Conservation (phyloP, 208 protist genomes). For the Leptomonas pyrrhocoris region DNA sequence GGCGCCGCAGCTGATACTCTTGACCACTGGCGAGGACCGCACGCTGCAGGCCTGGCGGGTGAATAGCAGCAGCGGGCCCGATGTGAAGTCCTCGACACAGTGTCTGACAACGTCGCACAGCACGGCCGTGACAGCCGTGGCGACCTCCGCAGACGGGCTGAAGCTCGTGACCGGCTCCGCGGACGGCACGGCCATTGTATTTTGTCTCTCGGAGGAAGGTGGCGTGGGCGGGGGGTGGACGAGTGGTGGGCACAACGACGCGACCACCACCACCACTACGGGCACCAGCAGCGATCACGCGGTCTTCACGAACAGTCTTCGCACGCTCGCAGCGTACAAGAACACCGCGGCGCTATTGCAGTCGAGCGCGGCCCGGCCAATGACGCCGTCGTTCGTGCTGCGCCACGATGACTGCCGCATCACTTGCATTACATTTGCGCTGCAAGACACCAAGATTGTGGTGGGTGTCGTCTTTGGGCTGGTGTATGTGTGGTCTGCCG, state of each 20-base stretch:
- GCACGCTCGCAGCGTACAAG: not conserved
- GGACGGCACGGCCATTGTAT: slow-evolving; percentile 70
- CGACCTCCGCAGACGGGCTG: slow-evolving; percentile 44
- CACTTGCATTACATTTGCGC: slow-evolving; percentile 43
- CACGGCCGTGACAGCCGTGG: slow-evolving; percentile 61
- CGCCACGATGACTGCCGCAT: slow-evolving; percentile 62
- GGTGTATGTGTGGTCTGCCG: slow-evolving; percentile 73
- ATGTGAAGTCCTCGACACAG: slow-evolving; percentile 5
- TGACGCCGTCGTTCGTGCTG: slow-evolving; percentile 40
- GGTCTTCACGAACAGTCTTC: not conserved
- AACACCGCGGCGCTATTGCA: not conserved
- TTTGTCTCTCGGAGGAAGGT: slow-evolving; percentile 22
- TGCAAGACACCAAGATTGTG: slow-evolving; percentile 66
- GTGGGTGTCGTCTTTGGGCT: slow-evolving; percentile 61
- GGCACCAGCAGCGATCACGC: not conserved
- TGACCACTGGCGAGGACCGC: slow-evolving; percentile 46
- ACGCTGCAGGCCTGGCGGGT: slow-evolving; percentile 58
- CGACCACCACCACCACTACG: not conserved
- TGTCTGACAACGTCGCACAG: slow-evolving; percentile 39
- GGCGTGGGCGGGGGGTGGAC: not conserved
- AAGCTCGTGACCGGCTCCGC: slow-evolving; percentile 67
- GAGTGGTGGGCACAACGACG: not conserved
- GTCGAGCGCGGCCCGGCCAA: not conserved
- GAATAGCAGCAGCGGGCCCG: slow-evolving; percentile 2
- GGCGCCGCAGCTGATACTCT: slow-evolving; percentile 23